Conservation (phyloP, 352 stramenopile species). For the Phytophthora sp. region DNA sequence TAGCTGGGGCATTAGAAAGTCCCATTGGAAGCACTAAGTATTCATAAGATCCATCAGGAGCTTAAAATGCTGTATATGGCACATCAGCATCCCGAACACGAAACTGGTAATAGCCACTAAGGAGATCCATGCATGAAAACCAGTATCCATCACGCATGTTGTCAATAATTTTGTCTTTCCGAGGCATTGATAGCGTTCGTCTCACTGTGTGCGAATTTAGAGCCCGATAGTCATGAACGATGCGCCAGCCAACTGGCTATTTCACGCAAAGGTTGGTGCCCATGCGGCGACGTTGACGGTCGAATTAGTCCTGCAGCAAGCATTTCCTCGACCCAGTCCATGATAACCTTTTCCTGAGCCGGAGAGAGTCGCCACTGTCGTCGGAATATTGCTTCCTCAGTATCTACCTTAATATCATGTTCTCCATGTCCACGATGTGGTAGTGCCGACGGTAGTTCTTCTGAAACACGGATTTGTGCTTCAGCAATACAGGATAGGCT, state of each 20-base stretch:
- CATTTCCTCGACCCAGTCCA: background rate
- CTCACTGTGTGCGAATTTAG: background rate
- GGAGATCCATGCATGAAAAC: background rate
- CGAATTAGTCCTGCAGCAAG: background rate
- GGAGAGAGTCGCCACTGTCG: background rate
- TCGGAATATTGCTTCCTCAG: background rate
- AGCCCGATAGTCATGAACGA: background rate
- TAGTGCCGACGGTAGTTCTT: background rate
- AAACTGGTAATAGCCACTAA: background rate
- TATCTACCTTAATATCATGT: slow-evolving; percentile 3
- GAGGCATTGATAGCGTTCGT: background rate
- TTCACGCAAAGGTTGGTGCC: background rate
- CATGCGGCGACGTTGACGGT: background rate
- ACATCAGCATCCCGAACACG: background rate
- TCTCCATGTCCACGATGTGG: background rate
- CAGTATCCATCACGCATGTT: background rate
- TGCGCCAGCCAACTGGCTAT: background rate
- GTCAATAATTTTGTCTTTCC: background rate
- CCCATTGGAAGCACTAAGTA: background rate
- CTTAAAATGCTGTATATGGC: background rate
- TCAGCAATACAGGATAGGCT: background rate
- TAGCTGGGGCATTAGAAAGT: background rate
- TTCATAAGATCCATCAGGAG: background rate
- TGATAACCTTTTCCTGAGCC: background rate
- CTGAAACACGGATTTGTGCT: background rate